phyloP scores from a whole-genome alignment of 2,329 filamentous ascomycete species.

The Lasiodiplodia hormozganensis region DNA sequence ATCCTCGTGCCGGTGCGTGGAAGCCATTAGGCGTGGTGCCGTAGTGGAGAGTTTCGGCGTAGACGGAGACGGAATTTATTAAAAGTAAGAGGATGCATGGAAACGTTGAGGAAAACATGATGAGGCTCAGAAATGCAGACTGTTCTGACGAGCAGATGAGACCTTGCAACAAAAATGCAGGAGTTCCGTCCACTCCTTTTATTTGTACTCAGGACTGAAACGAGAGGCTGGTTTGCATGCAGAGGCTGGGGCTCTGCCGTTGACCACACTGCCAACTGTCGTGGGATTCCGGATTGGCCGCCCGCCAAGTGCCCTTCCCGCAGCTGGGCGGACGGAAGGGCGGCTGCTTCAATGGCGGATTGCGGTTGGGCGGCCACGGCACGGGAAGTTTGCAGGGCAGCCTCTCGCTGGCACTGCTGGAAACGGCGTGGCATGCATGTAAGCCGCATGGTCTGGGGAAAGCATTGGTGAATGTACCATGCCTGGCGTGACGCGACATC shows the following conservation, averaged over 20 bases:
- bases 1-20: conserved; percentile 32
- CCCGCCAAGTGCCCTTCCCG: neutral
- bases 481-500: neutral
- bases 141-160: neutral
- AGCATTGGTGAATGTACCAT: neutral
- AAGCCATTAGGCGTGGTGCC: conserved; percentile 35
- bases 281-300: conserved; percentile 12
- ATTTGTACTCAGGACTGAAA: neutral
- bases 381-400: neutral
- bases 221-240: conserved; percentile 6
- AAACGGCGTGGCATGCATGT: conserved; percentile 5
- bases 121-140: neutral
- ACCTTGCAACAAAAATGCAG: neutral
- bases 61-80: neutral
- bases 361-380: neutral
- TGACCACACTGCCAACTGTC: neutral
- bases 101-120: neutral
- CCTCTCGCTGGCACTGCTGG: neutral
- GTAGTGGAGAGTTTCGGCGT: conserved; percentile 7
- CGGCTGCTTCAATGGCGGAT: neutral
- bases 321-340: neutral
- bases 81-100: neutral
- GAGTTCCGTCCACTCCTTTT: neutral
- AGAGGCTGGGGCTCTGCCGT: neutral
- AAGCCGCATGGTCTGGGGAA: conserved; percentile 3